Base-by-base conservation (phyloP, 306 rosid genomes). In the Astragalus membranaceus region DNA sequence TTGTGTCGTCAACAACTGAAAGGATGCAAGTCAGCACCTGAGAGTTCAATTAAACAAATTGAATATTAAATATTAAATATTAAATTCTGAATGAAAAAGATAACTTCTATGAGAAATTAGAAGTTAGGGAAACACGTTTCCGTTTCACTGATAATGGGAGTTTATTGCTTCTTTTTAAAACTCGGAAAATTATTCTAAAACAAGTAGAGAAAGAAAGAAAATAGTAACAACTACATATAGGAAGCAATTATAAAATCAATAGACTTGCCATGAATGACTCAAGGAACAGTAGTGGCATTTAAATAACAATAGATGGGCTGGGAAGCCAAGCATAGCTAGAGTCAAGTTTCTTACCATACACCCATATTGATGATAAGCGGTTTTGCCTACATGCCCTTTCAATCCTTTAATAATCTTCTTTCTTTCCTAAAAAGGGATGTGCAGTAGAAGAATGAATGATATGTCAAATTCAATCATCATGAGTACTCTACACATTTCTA, bases 361-460 rank as follows among this genome's bases (percentile, higher is more conserved):
- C 59, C 96, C 99, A 72, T 76, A 70, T 63, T 88, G 95, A 81
- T 94, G 90, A 62, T 61, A 79, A n/a, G 96, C 96, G 66, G 89
- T 87, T 59, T 91, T 80, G 37, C 29, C 80, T 14, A 91, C 10
- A 23, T 80, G 87, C 63, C 80, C 92, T 64, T 94, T 91, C 87
- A 94, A 87, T 83, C 99, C 99, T 85, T 94, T 94, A 83, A 94
- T 74, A 69, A 87, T 83, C 77, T 91, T 94, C 88, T 94, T 94
- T 82, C 99, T 87, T 82, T 94, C 99, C 99, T 91, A 79, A 61
- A 32, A 74, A 75, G 65, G 64, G 78, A 65, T 44, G 69, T 39
- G 41, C 70, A 74, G 55, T 23, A 56, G 17, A 55, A 79, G 43
- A 73, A 10, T 6, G 64, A 30, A 68, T 30, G 57, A 61, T 37